Evolutionary conservation across 768 basidiomycete species (phyloP), one percentile per base, ranked within the genome.

Genomic region (Hemileccinum impolitum): DNA sequence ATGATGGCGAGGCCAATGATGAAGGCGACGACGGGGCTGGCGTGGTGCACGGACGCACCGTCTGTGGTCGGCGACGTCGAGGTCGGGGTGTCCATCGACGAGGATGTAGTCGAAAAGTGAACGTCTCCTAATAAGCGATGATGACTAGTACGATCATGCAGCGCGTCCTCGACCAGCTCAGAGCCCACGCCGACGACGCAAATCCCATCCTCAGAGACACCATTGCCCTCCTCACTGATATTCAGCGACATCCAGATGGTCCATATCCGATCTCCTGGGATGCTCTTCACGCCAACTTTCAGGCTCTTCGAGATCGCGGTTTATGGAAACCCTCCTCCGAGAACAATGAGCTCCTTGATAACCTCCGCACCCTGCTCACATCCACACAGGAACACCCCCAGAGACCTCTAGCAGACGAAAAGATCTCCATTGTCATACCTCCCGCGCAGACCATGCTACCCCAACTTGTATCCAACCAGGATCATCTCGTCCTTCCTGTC

Each of bases 1-100:
- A 96, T 83, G 57, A 97, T 95, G 38, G 85, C 65, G 39, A 96
- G 80, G 13, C 94, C 90, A 51, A 91, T 90, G 52, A 91, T 82
- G 66, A 92, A 92, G 6, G 83, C 71, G 35, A 87, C 74, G 53
- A 83, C 80, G 6, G 86, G 76, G 62, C 70, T 85, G n/a, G 62
- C 69, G 58, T 71, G 70, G 51, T 69, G 72, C n/a, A 64, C 63
- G 28, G 73, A 55, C 5, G 57, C 56, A 28, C 53, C 36, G 54
- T 63, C 63, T 10, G 51, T 50, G 38, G 56, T 11, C 9, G 53
- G 37, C 37, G 53, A 40, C 34, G 58, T 56, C 38, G 61, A 32
- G 15, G 60, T 53, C 35, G 59, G 48, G 37, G n/a, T n/a, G n/a
- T 54, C 50, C 64, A 66, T 66, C 49, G 44, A 55, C 59, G 40